phyloP scores from a whole-genome alignment of 306 rosid genomes.

The Prunus mira region DNA sequence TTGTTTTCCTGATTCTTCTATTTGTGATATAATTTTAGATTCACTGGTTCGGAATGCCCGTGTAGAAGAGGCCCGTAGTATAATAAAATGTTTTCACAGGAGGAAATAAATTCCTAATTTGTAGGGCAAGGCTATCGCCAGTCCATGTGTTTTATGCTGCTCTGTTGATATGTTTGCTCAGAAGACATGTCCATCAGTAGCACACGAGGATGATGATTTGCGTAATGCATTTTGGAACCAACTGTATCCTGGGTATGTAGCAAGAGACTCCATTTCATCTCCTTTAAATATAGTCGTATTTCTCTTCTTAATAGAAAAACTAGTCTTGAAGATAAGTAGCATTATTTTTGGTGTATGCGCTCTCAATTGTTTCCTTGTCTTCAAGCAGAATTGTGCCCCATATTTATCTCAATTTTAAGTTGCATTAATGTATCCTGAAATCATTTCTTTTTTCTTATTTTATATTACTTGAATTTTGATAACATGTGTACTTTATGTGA shows the following conservation, averaged over 20 bases:
- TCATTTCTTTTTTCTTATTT: background rate
- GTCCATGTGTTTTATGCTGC: background rate
- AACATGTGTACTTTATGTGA: background rate
- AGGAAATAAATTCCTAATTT: constrained; percentile 31
- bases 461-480: background rate
- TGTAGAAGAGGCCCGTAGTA: constrained; percentile 44
- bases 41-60: constrained; percentile 32
- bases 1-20: constrained; percentile 56
- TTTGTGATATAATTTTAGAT: constrained; percentile 50
- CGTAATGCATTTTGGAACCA: background rate
- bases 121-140: constrained; percentile 7
- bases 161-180: background rate
- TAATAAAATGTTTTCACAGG: constrained; percentile 43
- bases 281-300: background rate
- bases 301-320: background rate
- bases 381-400: background rate
- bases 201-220: background rate
- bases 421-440: background rate
- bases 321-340: background rate
- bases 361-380: background rate
- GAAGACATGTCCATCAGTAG: background rate
- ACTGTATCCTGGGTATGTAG: constrained; percentile 11
- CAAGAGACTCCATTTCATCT: background rate
- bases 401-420: background rate
- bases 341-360: background rate